Evolutionary conservation across 2,329 filamentous ascomycete species (phyloP), one percentile per base, ranked within the genome.

Genomic region (Colletotrichum sp.): DNA sequence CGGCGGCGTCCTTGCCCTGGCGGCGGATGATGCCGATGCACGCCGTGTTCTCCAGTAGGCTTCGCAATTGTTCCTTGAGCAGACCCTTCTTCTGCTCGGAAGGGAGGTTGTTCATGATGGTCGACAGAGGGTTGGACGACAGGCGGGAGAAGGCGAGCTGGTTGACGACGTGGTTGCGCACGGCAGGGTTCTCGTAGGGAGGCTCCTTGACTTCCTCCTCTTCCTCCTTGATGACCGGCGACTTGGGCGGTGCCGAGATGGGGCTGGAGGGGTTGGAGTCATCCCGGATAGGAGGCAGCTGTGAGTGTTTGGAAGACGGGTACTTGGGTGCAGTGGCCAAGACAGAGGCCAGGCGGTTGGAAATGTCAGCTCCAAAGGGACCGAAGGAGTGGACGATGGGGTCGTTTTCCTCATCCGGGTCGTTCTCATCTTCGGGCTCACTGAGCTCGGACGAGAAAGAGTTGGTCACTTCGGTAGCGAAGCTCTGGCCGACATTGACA

Each of bases 71-170:
- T 3, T 90, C 87, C 78, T 90, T 91, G 30, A 89, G 89, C 32
- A 96, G 86, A 49, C 88, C 89, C 72, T 86, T 88, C 84, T 89
- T 92, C 82, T 92, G 90, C 78, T 92, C 90, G 2, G 89, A 81
- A 3, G 97, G 97, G 15, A 99, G 92, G 82, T 98, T 95, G 83
- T 92, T 93, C 87, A 98, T 90, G 73, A 99, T 97, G 66, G 93
- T 95, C 2, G 96, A 98, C 65, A 99, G 90, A 6, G 97, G 96
- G 30, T 95, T 97, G 0, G 96, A 98, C 18, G 96, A 96, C 8
- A 99, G 90, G 32, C 96, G 95, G 3, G 97, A 98, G 85, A 95
- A 99, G 36, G 97, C 97, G 34, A 99, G 91, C 86, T 99, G 97
- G 85, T 99, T 99, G 83, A 97, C 91, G 77, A 98, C 93, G 83